A percentile compares a stretch with the other conserved stretches of the same genome.
These are phyloP conservation scores for Mayamaea pseudoterrestris DNA, from an alignment of 108 stramenopile genomes.

Conservation along the genomic window DNA sequence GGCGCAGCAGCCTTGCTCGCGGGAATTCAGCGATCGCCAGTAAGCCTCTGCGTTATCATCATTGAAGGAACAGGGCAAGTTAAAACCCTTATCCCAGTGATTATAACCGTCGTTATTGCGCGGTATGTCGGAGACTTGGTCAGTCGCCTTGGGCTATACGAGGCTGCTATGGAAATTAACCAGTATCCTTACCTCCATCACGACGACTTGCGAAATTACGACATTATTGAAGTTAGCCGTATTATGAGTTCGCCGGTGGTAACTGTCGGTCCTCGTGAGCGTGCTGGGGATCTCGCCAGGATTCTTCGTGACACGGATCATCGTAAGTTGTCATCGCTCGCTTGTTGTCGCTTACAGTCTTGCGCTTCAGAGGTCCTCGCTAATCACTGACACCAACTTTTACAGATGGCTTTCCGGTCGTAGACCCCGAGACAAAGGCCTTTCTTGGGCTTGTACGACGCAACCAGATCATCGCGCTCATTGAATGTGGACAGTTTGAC, in stretches of 20 bases:
- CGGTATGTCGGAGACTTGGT: conserved; percentile 8
- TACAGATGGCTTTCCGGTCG: conserved; percentile 72
- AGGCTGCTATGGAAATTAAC: conserved; percentile 19
- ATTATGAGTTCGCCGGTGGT: conserved; percentile 35
- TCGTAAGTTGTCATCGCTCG: no score
- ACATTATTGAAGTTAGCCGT: conserved; percentile 25
- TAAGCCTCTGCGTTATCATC: conserved; percentile 46
- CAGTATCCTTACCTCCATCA: conserved; percentile 31
- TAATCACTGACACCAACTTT: no score
- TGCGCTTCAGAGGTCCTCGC: no score
- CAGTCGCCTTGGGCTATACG: conserved; percentile 23
- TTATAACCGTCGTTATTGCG: conserved; percentile 32
- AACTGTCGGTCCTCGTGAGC: conserved; percentile 10
- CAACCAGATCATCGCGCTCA: conserved; percentile 33
- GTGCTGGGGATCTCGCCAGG: conserved; percentile 19
- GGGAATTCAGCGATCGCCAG: conserved; percentile 43
- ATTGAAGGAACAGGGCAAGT: conserved; percentile 54
- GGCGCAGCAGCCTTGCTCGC: conserved; percentile 48
- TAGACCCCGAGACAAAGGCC: conserved; percentile 14
- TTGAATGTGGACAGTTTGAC: conserved; percentile 39
- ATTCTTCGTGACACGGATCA: conserved; percentile 17
- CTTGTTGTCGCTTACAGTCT: no score
- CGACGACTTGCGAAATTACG: conserved; percentile 13
- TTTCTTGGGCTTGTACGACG: conserved; percentile 37
- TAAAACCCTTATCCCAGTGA: conserved; percentile 38